Percentiles rank a stretch among this genome's conserved stretches.
Evolutionary conservation across 2,329 filamentous ascomycete genomes (phyloP).

Genomic region (Fusarium mexicanum): DNA sequence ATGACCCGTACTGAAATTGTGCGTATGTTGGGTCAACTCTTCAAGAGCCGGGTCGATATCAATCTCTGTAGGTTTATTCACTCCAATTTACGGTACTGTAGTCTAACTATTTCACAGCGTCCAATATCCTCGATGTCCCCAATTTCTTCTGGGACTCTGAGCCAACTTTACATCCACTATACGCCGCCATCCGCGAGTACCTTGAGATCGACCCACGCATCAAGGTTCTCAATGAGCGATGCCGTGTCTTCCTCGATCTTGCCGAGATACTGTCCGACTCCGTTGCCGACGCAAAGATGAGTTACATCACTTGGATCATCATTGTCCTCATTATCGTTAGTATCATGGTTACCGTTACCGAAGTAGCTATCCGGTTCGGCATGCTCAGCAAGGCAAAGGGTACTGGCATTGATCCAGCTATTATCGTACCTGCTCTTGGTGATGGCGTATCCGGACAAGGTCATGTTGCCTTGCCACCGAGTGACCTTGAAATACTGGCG

Average conservation of each 20-base stretch:
- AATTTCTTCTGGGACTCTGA: constrained; percentile 99
- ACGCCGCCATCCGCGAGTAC: constrained; percentile 94
- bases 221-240: constrained; percentile 96
- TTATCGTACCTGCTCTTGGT: constrained; percentile 28
- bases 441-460: constrained; percentile 17
- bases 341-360: constrained; percentile 89
- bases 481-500: constrained; percentile 50
- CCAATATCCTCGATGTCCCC: constrained; percentile 93
- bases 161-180: constrained; percentile 92
- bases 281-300: constrained; percentile 95
- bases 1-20: constrained; percentile 94
- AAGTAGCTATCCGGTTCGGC: constrained; percentile 86
- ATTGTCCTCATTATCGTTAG: constrained; percentile 92
- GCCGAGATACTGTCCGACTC: constrained; percentile 94
- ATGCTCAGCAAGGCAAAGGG: constrained; percentile 62
- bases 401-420: constrained; percentile 5
- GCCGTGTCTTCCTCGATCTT: constrained; percentile 93
- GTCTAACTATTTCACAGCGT: constrained; percentile 64
- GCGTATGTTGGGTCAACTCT: constrained; percentile 87
- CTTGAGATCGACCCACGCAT: constrained; percentile 97
- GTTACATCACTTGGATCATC: constrained; percentile 95
- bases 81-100: too few relatives aligned
- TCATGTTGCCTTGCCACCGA: constrained; percentile 30
- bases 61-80: constrained; percentile 81
- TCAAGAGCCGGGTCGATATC: constrained; percentile 94